Percentiles rank a stretch among this genome's conserved stretches.
Conservation (phyloP, 1,284 basidiomycete genomes). For the Ganoderma boninense region DNA sequence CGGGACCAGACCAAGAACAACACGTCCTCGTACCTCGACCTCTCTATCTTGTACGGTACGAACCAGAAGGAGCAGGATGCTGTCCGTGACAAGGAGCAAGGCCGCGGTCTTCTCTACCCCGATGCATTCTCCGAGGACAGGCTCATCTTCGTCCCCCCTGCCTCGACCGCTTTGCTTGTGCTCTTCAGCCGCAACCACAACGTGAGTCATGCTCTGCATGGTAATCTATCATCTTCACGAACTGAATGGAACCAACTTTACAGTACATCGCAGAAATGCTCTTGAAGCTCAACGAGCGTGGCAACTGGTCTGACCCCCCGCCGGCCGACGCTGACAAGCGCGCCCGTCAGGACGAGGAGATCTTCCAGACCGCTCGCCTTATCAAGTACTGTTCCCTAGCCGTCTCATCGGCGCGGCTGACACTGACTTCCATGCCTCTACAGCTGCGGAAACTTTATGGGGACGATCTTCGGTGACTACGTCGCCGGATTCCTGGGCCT, state of each 20-base stretch:
- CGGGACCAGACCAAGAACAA: slow-evolving; percentile 67
- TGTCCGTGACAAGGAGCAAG: slow-evolving; percentile 42
- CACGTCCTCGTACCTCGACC: slow-evolving; percentile 79
- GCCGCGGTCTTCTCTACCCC: slow-evolving; percentile 68
- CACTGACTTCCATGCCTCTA: slow-evolving; percentile 9
- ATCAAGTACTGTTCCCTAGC: slow-evolving; percentile 68
- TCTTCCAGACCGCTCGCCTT: slow-evolving; percentile 78
- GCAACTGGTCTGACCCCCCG: slow-evolving; percentile 49
- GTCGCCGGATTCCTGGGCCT: slow-evolving; percentile 76
- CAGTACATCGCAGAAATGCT: slow-evolving; percentile 79
- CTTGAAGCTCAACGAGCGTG: slow-evolving; percentile 71
- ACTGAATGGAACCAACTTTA: slow-evolving; percentile 9
- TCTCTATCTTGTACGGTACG: slow-evolving; percentile 79
- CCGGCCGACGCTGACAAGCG: slow-evolving; percentile 43
- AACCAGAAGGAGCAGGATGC: slow-evolving; percentile 49
- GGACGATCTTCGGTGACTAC: slow-evolving; percentile 76
- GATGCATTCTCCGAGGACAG: slow-evolving; percentile 77
- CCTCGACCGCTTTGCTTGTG: slow-evolving; percentile 72
- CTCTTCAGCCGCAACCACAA: slow-evolving; percentile 82
- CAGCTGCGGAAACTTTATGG: slow-evolving; percentile 60
- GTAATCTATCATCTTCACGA: not conserved
- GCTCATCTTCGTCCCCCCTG: slow-evolving; percentile 80
- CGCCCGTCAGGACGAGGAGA: slow-evolving; percentile 70
- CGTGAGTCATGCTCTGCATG: slow-evolving; percentile 47
- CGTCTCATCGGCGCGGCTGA: not conserved